Conservation (phyloP, 495 filamentous ascomycete genomes). For the Emericellopsis terricola region DNA sequence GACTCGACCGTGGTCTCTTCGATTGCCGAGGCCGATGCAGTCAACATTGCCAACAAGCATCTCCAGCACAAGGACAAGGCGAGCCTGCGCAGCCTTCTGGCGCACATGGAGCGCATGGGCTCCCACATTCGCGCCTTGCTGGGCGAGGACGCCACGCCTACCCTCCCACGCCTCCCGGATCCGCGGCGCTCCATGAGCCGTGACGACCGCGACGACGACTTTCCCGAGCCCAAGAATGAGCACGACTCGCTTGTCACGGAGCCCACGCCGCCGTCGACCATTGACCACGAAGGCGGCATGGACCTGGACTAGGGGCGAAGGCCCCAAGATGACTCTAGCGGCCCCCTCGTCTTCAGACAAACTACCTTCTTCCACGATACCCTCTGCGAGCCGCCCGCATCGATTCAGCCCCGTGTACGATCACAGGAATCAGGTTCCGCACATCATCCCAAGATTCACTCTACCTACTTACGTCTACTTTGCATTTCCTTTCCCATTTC, state of each 20-base stretch:
- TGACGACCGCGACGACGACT: not conserved
- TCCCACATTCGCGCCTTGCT: conserved; percentile 14
- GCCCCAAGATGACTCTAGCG: not conserved
- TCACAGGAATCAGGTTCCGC: too few relatives aligned
- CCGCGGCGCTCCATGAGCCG: not conserved
- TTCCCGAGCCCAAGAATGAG: conserved; percentile 1
- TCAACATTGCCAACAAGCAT: conserved; percentile 10
- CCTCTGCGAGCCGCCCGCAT: too few relatives aligned
- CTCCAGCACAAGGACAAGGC: conserved; percentile 7
- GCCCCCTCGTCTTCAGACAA: not conserved
- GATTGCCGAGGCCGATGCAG: conserved; percentile 15
- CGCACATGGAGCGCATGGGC: conserved; percentile 10
- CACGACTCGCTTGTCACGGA: conserved; percentile 6
- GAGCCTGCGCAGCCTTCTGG: conserved; percentile 11
- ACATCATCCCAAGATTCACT: too few relatives aligned
- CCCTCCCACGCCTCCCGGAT: not conserved
- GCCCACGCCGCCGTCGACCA: conserved; percentile 7
- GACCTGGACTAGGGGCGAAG: conserved; percentile 6
- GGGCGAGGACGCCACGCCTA: conserved; percentile 17
- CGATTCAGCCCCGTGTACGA: too few relatives aligned
- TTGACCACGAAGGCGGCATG: conserved; percentile 8
- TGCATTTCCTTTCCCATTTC: too few relatives aligned
- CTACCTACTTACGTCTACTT: too few relatives aligned
- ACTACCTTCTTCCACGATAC: too few relatives aligned
- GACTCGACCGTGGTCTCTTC: conserved; percentile 4